Evolutionary conservation across 202 grass and related monocot species (phyloP).

Genomic region (Zizania palustris): DNA sequence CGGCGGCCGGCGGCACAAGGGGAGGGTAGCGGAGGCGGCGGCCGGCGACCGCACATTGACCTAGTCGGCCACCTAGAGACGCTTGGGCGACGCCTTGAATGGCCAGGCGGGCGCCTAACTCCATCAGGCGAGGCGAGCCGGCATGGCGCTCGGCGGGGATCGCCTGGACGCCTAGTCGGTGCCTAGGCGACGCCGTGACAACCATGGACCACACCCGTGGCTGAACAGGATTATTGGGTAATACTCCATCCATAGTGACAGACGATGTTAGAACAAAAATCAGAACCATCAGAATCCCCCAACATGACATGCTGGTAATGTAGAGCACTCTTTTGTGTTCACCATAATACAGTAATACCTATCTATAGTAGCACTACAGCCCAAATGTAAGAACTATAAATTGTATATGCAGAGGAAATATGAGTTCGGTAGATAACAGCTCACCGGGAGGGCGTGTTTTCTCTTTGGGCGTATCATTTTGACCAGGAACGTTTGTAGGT

Average conservation of each 20-base stretch:
- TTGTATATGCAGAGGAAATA: constrained; percentile 30
- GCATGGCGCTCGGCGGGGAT: too few relatives aligned
- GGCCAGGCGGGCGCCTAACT: too few relatives aligned
- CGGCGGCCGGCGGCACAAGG: too few relatives aligned
- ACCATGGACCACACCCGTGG: constrained; percentile 5
- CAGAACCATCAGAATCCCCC: constrained; percentile 8
- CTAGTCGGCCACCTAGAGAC: too few relatives aligned
- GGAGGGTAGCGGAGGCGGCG: too few relatives aligned
- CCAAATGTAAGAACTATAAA: constrained; percentile 1
- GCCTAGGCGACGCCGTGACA: too few relatives aligned
- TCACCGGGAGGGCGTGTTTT: constrained; percentile 55
- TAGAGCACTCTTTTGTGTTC: not conserved
- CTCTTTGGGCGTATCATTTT: constrained; percentile 50
- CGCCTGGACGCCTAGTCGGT: too few relatives aligned
- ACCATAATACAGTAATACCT: constrained; percentile 6
- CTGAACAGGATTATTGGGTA: not conserved
- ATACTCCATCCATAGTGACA: not conserved
- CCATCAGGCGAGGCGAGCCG: too few relatives aligned
- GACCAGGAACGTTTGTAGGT: constrained; percentile 49
- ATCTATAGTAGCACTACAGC: constrained; percentile 10
- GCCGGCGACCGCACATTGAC: too few relatives aligned
- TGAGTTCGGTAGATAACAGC: constrained; percentile 13
- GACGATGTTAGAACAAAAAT: constrained; percentile 13
- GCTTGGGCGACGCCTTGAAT: too few relatives aligned
- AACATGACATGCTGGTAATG: constrained; percentile 20